Base-by-base conservation (phyloP, 2,329 filamentous ascomycete genomes). In the Colletotrichum musicola region DNA sequence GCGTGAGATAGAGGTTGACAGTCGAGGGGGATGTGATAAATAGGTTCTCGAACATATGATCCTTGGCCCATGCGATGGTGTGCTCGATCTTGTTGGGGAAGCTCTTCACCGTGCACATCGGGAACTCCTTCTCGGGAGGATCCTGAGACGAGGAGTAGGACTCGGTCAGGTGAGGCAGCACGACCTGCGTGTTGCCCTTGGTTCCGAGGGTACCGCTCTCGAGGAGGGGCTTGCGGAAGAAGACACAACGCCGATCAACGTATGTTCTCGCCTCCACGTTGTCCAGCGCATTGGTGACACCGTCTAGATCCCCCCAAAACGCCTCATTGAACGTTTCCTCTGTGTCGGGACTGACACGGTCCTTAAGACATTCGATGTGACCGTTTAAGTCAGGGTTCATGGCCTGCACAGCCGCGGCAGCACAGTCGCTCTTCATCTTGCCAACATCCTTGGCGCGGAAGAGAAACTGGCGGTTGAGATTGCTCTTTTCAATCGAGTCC, bases 81-180 rank as follows among this genome's bases (percentile, higher is more conserved):
- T 99, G 96, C 82, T 99, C 95, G 75, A 99, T 99, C 76, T 92
- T 92, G 86, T 99, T 99, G 68, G 96, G 96, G 86, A 99, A 99
- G 81, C 95, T 98, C 77, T 93, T 90, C 71, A 99, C 87, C 5
- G 96, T 98, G 81, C 96, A 99, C 95, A 98, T 98, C 0, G 96
- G 96, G 87, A 99, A 98, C 1, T 96, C 97, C 83, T 98, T 94
- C 86, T 99, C 97, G 0, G 96, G 96, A 1, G 96, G 96, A 79
- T 99, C 97, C 79, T 98, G 95, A 20, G 96, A 98, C 4, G 85
- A 87, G 1, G 96, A 98, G 84, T 99, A 99, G 1, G 96, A 98
- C 81, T 99, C 97, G 1, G 96, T 98, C 71, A 98, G 83, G 74
- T 90, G 88, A 12, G 96, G 97, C 65, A 99, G 87, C 56, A 99